Evolutionary conservation across 73 alveolate species (phyloP).

Genomic region (Effrenium voratum): DNA sequence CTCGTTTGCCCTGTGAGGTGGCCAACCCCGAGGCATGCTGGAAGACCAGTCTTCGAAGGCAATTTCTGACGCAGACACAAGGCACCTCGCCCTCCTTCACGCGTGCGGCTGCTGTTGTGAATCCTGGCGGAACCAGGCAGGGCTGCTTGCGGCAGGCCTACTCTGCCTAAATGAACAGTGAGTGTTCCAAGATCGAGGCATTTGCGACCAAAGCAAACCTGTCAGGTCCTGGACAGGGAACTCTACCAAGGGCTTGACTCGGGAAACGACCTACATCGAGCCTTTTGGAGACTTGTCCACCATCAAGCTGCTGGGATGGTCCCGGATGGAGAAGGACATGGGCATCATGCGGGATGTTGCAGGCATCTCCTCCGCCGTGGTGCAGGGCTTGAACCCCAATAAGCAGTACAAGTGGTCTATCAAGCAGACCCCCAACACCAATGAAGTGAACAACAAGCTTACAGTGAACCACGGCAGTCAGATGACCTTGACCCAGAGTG

Average conservation of each 20-base stretch:
- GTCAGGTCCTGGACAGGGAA: conserved; percentile 18
- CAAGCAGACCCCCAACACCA: conserved; percentile 17
- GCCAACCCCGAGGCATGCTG: conserved; percentile 81
- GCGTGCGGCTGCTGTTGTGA: conserved; percentile 27
- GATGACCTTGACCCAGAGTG: background rate
- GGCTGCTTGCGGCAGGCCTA: too few relatives aligned
- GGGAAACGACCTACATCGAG: conserved; percentile 36
- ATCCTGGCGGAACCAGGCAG: conserved; percentile 13
- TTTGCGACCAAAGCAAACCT: too few relatives aligned
- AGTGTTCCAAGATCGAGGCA: too few relatives aligned
- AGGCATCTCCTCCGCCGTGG: conserved; percentile 46
- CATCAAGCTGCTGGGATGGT: conserved; percentile 71
- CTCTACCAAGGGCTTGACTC: background rate
- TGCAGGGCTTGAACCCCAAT: conserved; percentile 87
- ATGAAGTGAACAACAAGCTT: background rate
- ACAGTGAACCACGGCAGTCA: conserved; percentile 67
- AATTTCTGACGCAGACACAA: conserved; percentile 76
- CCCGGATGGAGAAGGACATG: background rate
- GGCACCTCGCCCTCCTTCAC: conserved; percentile 57
- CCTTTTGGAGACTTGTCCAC: conserved; percentile 52
- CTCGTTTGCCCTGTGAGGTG: too few relatives aligned
- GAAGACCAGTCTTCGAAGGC: conserved; percentile 92
- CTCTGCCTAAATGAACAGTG: too few relatives aligned
- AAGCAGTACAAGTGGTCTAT: conserved; percentile 67
- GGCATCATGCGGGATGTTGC: conserved; percentile 45